These are phyloP conservation scores for Podospora appendiculata DNA, from an alignment of 495 filamentous ascomycete genomes.

Conservation along the genomic window DNA sequence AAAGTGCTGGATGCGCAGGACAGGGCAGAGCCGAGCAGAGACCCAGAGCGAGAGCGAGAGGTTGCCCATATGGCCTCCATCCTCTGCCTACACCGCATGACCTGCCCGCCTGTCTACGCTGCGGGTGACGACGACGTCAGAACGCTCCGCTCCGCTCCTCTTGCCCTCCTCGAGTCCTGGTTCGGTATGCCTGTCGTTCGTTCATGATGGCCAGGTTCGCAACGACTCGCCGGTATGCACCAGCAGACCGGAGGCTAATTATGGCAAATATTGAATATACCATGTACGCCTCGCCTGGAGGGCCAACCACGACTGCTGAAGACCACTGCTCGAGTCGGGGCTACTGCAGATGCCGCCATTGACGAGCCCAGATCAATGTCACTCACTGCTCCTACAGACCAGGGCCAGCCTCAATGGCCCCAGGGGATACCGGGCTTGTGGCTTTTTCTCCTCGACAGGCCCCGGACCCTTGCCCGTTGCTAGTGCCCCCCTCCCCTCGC, in stretches of 20 bases:
- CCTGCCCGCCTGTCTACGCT: not conserved
- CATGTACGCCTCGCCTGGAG: constrained; percentile 22
- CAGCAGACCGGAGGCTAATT: constrained; percentile 23
- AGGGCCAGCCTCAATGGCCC: not conserved
- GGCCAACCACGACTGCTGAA: constrained; percentile 19
- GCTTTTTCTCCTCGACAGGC: constrained; percentile 13
- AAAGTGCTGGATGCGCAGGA: no score
- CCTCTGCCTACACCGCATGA: not conserved
- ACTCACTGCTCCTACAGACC: constrained; percentile 22
- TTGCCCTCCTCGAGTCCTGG: not conserved
- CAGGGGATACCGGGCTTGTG: constrained; percentile 6
- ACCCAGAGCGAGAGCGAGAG: no score
- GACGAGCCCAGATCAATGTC: constrained; percentile 18
- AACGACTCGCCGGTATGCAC: constrained; percentile 13
- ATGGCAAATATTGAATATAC: constrained; percentile 31
- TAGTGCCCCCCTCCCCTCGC: constrained; percentile 14
- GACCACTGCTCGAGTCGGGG: constrained; percentile 12
- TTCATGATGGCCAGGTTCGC: constrained; percentile 3
- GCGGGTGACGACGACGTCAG: not conserved
- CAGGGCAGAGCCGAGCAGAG: no score
- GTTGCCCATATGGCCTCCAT: no score
- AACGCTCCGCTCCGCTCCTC: not conserved
- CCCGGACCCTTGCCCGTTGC: constrained; percentile 10
- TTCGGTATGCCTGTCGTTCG: not conserved
- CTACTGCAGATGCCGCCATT: constrained; percentile 17